A percentile compares a stretch with the other conserved stretches of the same genome.
Evolutionary conservation across 148 eudicot species (phyloP).

Genomic region (Amaranthus palmeri): DNA sequence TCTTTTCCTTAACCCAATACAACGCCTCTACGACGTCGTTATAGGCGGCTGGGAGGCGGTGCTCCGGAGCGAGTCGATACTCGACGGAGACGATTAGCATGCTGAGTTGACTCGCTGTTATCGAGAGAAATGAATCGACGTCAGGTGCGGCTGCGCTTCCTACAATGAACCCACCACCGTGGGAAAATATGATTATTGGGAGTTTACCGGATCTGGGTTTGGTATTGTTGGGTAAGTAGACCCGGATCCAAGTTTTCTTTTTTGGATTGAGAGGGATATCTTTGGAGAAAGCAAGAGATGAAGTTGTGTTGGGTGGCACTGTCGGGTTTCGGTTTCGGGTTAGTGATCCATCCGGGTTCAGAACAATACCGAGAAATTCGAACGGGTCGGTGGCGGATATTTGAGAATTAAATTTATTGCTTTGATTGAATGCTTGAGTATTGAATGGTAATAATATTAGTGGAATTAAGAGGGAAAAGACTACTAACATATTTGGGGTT

Average conservation of each 20-base stretch:
- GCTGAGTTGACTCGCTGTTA: neutral
- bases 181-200: neutral
- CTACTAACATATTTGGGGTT: too few relatives aligned
- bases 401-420: too few relatives aligned
- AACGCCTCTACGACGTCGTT: neutral
- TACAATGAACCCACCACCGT: neutral
- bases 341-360: neutral
- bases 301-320: neutral
- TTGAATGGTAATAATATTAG: too few relatives aligned
- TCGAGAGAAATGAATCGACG: neutral
- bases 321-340: neutral
- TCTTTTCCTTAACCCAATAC: slow-evolving; percentile 1
- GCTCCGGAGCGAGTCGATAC: neutral
- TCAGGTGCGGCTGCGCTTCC: neutral
- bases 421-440: too few relatives aligned
- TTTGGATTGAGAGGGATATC: neutral
- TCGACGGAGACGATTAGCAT: neutral
- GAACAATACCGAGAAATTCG: neutral
- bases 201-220: neutral
- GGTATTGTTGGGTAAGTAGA: neutral
- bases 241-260: neutral
- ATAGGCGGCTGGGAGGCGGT: neutral
- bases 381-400: neutral
- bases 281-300: neutral
- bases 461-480: too few relatives aligned